Percentiles rank a stretch among this genome's conserved stretches.
Evolutionary conservation across 2,329 filamentous ascomycete genomes (phyloP).

Genomic region (Anisogramma anomala): DNA sequence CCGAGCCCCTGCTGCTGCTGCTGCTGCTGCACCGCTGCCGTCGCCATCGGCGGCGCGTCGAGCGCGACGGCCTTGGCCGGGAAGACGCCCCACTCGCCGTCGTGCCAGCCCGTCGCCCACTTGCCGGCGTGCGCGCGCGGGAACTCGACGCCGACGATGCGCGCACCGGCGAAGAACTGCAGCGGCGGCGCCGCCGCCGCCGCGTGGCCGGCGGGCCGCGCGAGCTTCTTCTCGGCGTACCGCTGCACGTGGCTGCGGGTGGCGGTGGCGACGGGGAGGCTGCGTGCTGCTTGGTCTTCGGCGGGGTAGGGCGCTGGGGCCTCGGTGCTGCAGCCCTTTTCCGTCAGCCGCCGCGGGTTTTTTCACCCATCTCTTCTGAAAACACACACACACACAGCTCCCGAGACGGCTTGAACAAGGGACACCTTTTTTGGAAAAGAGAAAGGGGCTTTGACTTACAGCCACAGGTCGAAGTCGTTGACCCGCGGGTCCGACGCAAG

Average conservation of each 20-base stretch:
- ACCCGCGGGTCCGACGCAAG: slow-evolving; percentile 6
- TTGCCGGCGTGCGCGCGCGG: slow-evolving; percentile 40
- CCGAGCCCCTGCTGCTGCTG: slow-evolving; percentile 34
- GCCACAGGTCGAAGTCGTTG: slow-evolving; percentile 20
- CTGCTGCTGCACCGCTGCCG: slow-evolving; percentile 33
- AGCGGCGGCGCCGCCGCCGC: slow-evolving; percentile 23
- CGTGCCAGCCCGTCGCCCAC: slow-evolving; percentile 47
- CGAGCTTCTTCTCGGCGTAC: slow-evolving; percentile 23
- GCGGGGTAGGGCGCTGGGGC: slow-evolving; percentile 21
- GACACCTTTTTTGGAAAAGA: no score
- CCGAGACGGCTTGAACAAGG: no score
- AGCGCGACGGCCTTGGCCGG: slow-evolving; percentile 35
- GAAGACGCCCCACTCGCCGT: slow-evolving; percentile 38
- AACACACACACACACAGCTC: no score
- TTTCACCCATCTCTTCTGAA: no score
- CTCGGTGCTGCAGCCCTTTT: no score
- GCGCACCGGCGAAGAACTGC: slow-evolving; percentile 34
- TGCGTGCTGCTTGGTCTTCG: slow-evolving; percentile 14
- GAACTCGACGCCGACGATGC: slow-evolving; percentile 39
- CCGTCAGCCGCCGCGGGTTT: no score
- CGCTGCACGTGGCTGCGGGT: slow-evolving; percentile 25
- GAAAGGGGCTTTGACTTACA: no score
- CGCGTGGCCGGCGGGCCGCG: slow-evolving; percentile 23
- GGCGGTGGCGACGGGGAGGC: slow-evolving; percentile 25
- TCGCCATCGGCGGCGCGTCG: slow-evolving; percentile 25